Base-by-base conservation (phyloP, 495 filamentous ascomycete genomes). In the Thermochaetoides thermophila region DNA sequence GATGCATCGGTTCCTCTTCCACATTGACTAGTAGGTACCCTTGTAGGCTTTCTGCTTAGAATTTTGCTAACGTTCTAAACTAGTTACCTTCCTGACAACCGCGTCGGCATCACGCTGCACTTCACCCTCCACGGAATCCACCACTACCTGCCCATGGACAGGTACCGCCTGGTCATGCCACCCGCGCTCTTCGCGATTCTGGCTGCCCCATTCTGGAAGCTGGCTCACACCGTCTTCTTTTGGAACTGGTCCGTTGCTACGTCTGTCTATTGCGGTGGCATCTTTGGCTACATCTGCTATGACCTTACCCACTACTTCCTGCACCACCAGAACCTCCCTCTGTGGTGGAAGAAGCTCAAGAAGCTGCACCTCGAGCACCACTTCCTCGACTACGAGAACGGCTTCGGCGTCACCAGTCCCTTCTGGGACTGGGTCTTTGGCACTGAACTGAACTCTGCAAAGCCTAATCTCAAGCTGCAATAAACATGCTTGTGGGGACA, bases 101-200 rank as follows among this genome's bases (percentile, higher is more conserved):
- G 83, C 22, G 79, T 87, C n/a, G 76, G 73, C 35, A 64, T 96
- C 39, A 94, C 84, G 3, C 44, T 76, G 3, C 91, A 99, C 48
- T 99, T 99, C 62, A 57, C 93, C 18, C 78, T 99, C 23, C 91
- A 99, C 47, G 91, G 91, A 27, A 81, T 99, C 43, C 91, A 99
- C 49, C 91, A 99, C 57, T 99, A 94, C 49, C 69, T 99, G 27
- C 91, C 91, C 7, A 96, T 99, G 91, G 91, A 99, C 65, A 84
- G 78, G 38, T 81, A 91, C 38, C 74, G 91, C 25, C 76, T 99
- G 13, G 91, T 99, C 39, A 96, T 99, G 91, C 91, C 91, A 0
- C 91, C 91, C 0, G 70, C 83, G 1, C 62, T 99, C 11, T 96
- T 97, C 48, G 13, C 89, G 16, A 68, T 73, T 8, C 76, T 97